phyloP scores from a whole-genome alignment of 352 stramenopile genomes.

The Phytopythium mirpurense region DNA sequence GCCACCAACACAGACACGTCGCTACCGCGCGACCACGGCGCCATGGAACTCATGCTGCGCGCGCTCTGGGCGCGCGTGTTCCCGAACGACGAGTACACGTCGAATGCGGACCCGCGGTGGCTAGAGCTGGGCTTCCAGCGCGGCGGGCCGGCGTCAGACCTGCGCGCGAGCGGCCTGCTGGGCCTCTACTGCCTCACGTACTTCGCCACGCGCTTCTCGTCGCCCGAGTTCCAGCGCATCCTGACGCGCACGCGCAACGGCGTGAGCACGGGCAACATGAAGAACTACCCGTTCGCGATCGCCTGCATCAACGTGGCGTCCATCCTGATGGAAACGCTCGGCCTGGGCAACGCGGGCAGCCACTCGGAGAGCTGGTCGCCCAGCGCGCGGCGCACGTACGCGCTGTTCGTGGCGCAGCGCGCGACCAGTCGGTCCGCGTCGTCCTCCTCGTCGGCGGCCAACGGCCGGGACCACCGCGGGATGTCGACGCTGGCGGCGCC shows the following conservation, averaged over 20 bases:
- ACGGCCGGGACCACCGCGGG: not conserved
- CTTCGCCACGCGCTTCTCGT: constrained; percentile 60
- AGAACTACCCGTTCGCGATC: constrained; percentile 86
- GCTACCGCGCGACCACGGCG: constrained; percentile 61
- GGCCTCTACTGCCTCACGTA: constrained; percentile 83
- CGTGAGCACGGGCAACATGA: constrained; percentile 85
- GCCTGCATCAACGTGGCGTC: constrained; percentile 81
- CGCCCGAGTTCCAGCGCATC: constrained; percentile 61
- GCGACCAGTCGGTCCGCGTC: constrained; percentile 19
- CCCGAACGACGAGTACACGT: constrained; percentile 51
- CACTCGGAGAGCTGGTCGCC: constrained; percentile 64
- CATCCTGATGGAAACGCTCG: constrained; percentile 69
- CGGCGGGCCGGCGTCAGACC: constrained; percentile 73
- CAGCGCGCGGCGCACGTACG: constrained; percentile 75
- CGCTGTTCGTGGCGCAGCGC: constrained; percentile 57
- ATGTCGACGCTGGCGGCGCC: not conserved
- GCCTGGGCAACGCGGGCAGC: constrained; percentile 71
- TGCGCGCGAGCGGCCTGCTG: constrained; percentile 79
- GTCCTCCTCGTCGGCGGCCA: not conserved
- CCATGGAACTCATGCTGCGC: constrained; percentile 75
- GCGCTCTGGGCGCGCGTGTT: constrained; percentile 69
- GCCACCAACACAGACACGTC: constrained; percentile 25
- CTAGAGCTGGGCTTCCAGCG: constrained; percentile 81
- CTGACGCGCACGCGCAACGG: constrained; percentile 70
- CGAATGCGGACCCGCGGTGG: constrained; percentile 72